Conservation (phyloP, 2,329 filamentous ascomycete species). For the Geosmithia flava region DNA sequence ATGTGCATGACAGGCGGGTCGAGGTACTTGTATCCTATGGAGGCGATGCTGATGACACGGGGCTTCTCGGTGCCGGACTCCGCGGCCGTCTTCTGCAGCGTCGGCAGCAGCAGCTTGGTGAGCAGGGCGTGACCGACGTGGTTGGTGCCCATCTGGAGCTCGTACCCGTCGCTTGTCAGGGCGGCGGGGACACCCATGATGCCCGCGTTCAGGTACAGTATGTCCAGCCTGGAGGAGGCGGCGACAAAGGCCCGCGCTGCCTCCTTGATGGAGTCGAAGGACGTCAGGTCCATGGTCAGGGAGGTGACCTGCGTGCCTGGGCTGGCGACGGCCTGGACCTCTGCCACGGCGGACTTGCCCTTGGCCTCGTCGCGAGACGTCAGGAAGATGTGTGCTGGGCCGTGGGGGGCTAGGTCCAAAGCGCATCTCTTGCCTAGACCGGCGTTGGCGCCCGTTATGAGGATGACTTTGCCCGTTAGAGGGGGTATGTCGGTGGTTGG, state of each 20-base stretch:
- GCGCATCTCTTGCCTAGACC: conserved; percentile 51
- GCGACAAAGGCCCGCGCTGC: neutral
- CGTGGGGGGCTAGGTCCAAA: conserved; percentile 3
- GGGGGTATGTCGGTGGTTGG: conserved; percentile 31
- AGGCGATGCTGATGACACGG: neutral
- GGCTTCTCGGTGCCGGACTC: conserved; percentile 2
- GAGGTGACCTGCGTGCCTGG: conserved; percentile 4
- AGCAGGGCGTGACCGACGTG: conserved; percentile 18
- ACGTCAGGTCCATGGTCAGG: conserved; percentile 33
- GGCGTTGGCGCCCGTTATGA: conserved; percentile 77
- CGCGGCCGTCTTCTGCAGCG: conserved; percentile 6
- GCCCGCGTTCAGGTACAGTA: conserved; percentile 8
- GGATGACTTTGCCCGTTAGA: conserved; percentile 61
- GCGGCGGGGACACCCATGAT: conserved; percentile 15
- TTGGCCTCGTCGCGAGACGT: conserved; percentile 28
- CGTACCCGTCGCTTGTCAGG: conserved; percentile 18
- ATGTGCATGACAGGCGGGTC: conserved; percentile 7
- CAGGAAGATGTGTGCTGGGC: conserved; percentile 4
- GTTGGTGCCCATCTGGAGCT: conserved; percentile 22
- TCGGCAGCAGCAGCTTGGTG: conserved; percentile 17
- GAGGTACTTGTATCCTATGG: neutral
- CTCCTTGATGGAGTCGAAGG: conserved; percentile 18
- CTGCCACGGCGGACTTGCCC: conserved; percentile 28
- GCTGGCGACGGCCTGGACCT: conserved; percentile 15
- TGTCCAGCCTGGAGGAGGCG: neutral